Evolutionary conservation across 495 filamentous ascomycete species (phyloP).

Genomic region (Xylaria scruposa): DNA sequence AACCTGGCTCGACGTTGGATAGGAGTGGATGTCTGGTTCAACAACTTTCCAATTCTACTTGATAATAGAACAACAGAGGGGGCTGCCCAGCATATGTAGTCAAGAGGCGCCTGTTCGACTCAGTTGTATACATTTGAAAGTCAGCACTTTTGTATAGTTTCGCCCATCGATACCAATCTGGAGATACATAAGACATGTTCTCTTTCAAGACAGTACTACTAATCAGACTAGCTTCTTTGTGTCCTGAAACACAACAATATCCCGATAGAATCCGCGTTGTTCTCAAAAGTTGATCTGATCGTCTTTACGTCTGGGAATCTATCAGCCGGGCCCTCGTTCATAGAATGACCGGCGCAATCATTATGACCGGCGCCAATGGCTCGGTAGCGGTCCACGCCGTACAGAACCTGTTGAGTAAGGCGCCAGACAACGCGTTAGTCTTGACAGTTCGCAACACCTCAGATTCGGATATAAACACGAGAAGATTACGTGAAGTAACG

Average conservation of each 20-base stretch:
- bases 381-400: constrained; percentile 52
- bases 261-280: constrained; percentile 44
- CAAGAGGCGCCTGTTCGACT: neutral
- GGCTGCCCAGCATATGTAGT: neutral
- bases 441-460: constrained; percentile 50
- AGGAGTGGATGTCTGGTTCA: neutral
- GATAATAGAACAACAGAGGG: constrained; percentile 29
- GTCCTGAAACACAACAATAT: neutral
- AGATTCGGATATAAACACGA: constrained; percentile 48
- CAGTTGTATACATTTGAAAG: neutral
- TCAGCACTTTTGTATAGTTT: neutral
- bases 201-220: neutral
- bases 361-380: constrained; percentile 39
- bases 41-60: neutral
- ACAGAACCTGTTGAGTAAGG: constrained; percentile 44
- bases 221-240: neutral
- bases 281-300: neutral
- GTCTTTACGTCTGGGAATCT: neutral
- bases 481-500: constrained; percentile 40
- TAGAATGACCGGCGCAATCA: constrained; percentile 23
- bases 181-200: neutral
- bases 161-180: neutral
- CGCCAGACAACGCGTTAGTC: constrained; percentile 44
- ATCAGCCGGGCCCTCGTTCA: neutral
- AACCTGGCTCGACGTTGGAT: neutral